Percentiles rank a stretch among this genome's conserved stretches.
phyloP scores from a whole-genome alignment of 2,329 filamentous ascomycete species.

The Aspergillus tanneri region DNA sequence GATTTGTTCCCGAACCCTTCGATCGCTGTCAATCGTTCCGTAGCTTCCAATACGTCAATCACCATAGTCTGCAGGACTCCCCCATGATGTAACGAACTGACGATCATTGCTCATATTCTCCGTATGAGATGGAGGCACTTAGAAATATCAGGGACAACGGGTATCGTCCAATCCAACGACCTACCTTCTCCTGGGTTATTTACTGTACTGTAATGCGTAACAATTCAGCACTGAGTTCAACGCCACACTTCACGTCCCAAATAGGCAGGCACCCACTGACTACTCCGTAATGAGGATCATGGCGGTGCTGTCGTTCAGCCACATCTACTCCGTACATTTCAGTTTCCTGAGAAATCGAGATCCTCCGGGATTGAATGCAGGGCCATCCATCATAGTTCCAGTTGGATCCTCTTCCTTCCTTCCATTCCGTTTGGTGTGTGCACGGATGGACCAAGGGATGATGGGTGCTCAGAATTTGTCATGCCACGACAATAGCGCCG shows the following conservation, averaged over 20 bases:
- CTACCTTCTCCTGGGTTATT: no score
- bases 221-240: neutral
- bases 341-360: neutral
- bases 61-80: neutral
- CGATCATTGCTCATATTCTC: constrained; percentile 3
- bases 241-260: neutral
- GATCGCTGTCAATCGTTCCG: neutral
- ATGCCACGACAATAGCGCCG: constrained; percentile 15
- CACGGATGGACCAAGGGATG: constrained; percentile 8
- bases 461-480: constrained; percentile 18
- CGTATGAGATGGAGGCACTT: neutral
- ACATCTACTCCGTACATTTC: neutral
- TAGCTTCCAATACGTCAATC: constrained; percentile 6
- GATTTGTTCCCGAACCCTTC: neutral
- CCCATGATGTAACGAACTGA: constrained; percentile 4
- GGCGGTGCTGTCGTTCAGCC: constrained; percentile 10
- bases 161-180: neutral
- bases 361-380: neutral
- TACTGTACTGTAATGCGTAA: neutral
- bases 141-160: neutral
- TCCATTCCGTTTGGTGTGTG: neutral
- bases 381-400: neutral
- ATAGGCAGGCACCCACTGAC: neutral
- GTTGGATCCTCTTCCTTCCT: neutral
- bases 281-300: neutral